Evolutionary conservation across 2,329 filamentous ascomycete species (phyloP).

Genomic region (Pezizomycotina sp.): DNA sequence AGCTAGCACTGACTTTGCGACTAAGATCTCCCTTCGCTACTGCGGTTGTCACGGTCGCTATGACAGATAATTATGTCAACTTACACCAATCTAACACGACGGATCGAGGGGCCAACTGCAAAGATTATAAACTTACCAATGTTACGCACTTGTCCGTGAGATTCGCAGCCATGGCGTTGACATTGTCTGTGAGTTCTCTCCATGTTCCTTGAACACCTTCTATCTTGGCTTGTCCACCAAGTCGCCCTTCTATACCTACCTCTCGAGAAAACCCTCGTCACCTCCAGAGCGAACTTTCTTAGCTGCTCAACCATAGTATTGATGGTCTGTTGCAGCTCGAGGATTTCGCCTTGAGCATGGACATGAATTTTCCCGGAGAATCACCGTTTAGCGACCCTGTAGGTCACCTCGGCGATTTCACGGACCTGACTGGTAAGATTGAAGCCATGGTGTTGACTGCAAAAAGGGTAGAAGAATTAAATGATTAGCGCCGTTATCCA

Average conservation of each 20-base stretch:
- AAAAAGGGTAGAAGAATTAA: background rate
- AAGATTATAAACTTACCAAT: conserved; percentile 20
- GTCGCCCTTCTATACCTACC: conserved; percentile 67
- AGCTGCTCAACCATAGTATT: conserved; percentile 83
- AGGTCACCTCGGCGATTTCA: conserved; percentile 72
- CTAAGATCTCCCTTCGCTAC: conserved; percentile 75
- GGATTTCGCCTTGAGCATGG: conserved; percentile 63
- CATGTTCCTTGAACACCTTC: conserved; percentile 76
- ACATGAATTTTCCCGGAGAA: conserved; percentile 71
- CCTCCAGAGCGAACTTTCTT: conserved; percentile 67
- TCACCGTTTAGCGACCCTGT: conserved; percentile 66
- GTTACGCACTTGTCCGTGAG: conserved; percentile 27
- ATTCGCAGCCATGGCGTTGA: conserved; percentile 28
- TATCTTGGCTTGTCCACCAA: conserved; percentile 68
- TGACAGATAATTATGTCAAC: conserved; percentile 2
- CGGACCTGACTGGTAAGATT: conserved; percentile 39
- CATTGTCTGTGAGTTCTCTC: conserved; percentile 53
- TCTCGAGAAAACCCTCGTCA: conserved; percentile 68
- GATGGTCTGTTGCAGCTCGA: conserved; percentile 70
- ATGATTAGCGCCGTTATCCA: background rate
- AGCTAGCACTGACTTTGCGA: conserved; percentile 88
- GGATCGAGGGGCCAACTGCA: background rate
- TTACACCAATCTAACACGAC: no score
- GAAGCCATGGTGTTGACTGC: conserved; percentile 28
- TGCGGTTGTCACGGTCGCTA: conserved; percentile 45